Conservation (phyloP, 2,329 filamentous ascomycete genomes). For the Apiospora sp. region DNA sequence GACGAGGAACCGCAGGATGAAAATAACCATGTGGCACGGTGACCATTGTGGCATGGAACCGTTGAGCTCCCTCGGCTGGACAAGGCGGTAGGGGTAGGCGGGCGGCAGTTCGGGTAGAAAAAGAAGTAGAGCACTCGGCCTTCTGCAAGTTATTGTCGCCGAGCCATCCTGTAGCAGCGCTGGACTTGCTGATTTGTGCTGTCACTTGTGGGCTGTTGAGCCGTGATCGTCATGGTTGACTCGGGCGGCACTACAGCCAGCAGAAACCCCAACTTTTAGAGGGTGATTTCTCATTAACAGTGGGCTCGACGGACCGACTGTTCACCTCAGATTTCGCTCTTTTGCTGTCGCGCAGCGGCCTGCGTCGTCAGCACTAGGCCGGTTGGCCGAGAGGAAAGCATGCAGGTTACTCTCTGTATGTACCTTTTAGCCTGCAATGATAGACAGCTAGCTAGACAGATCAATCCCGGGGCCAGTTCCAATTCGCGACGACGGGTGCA, state of each 20-base stretch:
- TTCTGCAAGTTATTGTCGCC: background rate
- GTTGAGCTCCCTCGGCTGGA: background rate
- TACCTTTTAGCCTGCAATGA: no score
- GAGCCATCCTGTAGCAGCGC: background rate
- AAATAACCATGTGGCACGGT: constrained; percentile 18
- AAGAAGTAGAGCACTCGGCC: constrained; percentile 10
- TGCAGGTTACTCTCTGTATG: background rate
- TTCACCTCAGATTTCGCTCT: background rate
- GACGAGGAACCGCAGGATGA: background rate
- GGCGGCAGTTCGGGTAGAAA: constrained; percentile 6
- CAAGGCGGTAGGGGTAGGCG: background rate
- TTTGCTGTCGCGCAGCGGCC: background rate
- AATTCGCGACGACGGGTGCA: background rate
- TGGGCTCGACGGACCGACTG: constrained; percentile 20
- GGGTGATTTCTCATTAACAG: constrained; percentile 15
- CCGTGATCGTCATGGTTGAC: constrained; percentile 17
- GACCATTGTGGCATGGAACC: constrained; percentile 11
- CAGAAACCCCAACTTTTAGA: constrained; percentile 18
- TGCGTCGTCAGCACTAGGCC: constrained; percentile 6
- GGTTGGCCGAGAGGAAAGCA: background rate
- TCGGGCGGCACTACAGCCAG: constrained; percentile 19
- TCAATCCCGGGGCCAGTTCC: constrained; percentile 8
- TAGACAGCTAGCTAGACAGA: background rate
- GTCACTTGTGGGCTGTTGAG: constrained; percentile 18
- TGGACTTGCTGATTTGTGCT: background rate